phyloP scores from a whole-genome alignment of 495 filamentous ascomycete genomes.

The Pseudomonodictys pantanalensis region DNA sequence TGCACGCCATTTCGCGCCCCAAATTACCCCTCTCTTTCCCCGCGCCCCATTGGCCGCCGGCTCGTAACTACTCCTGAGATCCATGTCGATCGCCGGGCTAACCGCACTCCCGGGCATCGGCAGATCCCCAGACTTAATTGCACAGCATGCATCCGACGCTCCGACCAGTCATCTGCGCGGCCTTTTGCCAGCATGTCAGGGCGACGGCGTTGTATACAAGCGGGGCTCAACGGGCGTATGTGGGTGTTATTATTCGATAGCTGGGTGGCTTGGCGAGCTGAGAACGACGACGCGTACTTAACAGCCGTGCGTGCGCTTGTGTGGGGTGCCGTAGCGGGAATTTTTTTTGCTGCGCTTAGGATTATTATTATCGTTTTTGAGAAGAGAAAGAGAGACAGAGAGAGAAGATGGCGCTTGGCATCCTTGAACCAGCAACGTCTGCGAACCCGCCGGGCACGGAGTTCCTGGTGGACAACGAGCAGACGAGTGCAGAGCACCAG shows the following conservation, averaged over 20 bases:
- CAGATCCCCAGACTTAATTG: slow-evolving; percentile 2
- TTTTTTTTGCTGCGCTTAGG: not conserved
- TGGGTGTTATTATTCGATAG: not conserved
- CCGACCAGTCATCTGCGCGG: not conserved
- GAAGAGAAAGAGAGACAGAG: not conserved
- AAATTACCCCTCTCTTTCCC: not conserved
- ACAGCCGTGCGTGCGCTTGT: too few relatives aligned
- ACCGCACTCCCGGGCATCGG: not conserved
- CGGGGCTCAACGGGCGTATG: too few relatives aligned
- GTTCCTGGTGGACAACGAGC: slow-evolving; percentile 12
- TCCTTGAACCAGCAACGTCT: slow-evolving; percentile 9
- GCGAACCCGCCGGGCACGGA: slow-evolving; percentile 15
- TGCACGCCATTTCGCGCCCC: not conserved
- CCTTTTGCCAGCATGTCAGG: too few relatives aligned
- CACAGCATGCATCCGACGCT: not conserved
- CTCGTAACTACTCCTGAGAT: not conserved
- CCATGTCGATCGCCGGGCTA: slow-evolving; percentile 8
- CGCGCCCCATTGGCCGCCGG: not conserved
- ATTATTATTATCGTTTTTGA: not conserved
- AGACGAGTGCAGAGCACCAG: slow-evolving; percentile 7
- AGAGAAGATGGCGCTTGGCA: slow-evolving; percentile 16
- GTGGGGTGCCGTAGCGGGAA: not conserved
- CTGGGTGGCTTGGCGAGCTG: too few relatives aligned
- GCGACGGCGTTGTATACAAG: too few relatives aligned
- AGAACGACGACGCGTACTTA: too few relatives aligned